These are phyloP conservation scores for Blastomyces emzantsi DNA, from an alignment of 2,329 filamentous ascomycete genomes.

Conservation along the genomic window DNA sequence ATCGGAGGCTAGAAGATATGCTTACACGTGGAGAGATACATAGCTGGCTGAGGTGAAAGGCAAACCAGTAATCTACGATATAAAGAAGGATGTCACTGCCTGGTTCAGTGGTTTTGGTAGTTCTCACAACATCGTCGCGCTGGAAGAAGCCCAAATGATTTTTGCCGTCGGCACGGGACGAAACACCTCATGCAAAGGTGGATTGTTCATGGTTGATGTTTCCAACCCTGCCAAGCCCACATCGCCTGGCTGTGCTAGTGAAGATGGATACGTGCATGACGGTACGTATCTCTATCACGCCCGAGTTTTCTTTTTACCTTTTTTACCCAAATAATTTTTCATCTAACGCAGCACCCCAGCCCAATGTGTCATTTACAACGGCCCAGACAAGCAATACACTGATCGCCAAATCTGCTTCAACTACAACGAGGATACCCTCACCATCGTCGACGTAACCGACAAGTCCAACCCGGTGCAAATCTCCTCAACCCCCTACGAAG, in stretches of 20 bases:
- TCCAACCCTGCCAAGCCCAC: conserved; percentile 45
- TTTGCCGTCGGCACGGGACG: conserved; percentile 42
- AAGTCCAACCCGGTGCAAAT: conserved; percentile 33
- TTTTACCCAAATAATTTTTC: background rate
- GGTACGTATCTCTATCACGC: conserved; percentile 21
- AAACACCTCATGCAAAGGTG: conserved; percentile 42
- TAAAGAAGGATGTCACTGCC: conserved; percentile 35
- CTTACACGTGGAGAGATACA: background rate
- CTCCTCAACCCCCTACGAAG: conserved; percentile 48
- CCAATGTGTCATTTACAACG: conserved; percentile 49
- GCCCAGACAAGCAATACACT: conserved; percentile 42
- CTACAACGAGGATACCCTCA: conserved; percentile 40
- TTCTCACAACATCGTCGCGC: conserved; percentile 46
- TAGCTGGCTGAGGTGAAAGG: conserved; percentile 43
- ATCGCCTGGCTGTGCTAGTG: conserved; percentile 45
- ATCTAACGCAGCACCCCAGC: conserved; percentile 20
- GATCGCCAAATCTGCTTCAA: conserved; percentile 49
- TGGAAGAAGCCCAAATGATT: conserved; percentile 44
- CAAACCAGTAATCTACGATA: conserved; percentile 36
- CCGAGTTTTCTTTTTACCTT: background rate
- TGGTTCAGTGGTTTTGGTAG: conserved; percentile 38
- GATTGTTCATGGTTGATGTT: conserved; percentile 53
- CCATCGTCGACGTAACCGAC: conserved; percentile 19
- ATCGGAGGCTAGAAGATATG: background rate
- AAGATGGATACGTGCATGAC: conserved; percentile 54